phyloP scores from a whole-genome alignment of 306 rosid species.

The Myrica gale region DNA sequence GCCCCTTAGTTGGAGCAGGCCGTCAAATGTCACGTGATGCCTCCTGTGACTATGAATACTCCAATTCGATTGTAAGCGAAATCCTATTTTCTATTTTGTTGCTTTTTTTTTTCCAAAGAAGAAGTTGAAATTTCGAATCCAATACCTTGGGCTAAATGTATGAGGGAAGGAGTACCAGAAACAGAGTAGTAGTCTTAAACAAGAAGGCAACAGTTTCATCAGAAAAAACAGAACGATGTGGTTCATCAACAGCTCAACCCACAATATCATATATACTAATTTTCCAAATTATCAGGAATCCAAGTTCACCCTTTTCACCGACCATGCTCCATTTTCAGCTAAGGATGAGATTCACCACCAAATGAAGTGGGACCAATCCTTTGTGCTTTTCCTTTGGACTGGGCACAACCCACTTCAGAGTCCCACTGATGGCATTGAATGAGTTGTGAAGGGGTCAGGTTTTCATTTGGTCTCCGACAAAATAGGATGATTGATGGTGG shows the following conservation, averaged over 20 bases:
- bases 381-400: conserved; percentile 43
- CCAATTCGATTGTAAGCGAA: neutral
- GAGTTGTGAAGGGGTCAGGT: conserved; percentile 57
- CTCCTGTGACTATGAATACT: neutral
- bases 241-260: conserved; percentile 95
- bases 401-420: conserved; percentile 55
- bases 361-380: conserved; percentile 23
- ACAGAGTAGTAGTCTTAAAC: conserved; percentile 69
- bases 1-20: neutral
- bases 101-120: too few species aligned
- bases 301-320: conserved; percentile 88
- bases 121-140: neutral
- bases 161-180: conserved; percentile 37
- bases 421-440: conserved; percentile 69
- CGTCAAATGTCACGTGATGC: neutral
- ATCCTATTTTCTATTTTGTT: too few species aligned
- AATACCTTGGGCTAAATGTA: neutral
- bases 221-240: conserved; percentile 75
- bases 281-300: conserved; percentile 90
- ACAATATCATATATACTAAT: conserved; percentile 60
- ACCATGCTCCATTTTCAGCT: conserved; percentile 45
- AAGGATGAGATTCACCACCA: neutral
- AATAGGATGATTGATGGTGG: conserved; percentile 19
- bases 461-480: conserved; percentile 10
- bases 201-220: conserved; percentile 74